phyloP scores from a whole-genome alignment of 805 yeast genomes.

The Limtongozyma cylindracea region DNA sequence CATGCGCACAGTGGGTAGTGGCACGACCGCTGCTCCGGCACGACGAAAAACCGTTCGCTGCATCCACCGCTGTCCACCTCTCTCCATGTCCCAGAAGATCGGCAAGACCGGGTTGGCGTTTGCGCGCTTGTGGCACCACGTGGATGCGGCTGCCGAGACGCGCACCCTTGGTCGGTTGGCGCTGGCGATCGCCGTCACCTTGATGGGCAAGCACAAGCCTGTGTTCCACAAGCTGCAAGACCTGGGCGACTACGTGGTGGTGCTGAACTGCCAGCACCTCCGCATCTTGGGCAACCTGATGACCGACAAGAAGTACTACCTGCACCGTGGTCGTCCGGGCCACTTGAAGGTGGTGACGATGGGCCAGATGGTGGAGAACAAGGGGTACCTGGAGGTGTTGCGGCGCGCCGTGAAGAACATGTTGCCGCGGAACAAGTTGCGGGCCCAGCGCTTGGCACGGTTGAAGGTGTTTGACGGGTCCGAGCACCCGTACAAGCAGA shows the following conservation, averaged over 20 bases:
- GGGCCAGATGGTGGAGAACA: slow-evolving; percentile 47
- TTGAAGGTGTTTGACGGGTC: slow-evolving; percentile 74
- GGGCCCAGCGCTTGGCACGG: slow-evolving; percentile 60
- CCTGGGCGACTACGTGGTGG: slow-evolving; percentile 92
- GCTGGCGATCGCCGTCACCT: slow-evolving; percentile 58
- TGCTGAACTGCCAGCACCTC: slow-evolving; percentile 68
- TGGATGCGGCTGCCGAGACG: slow-evolving; percentile 63
- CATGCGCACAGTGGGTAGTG: no score
- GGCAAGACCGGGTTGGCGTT: slow-evolving; percentile 45
- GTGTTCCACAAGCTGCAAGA: slow-evolving; percentile 48
- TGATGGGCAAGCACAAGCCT: slow-evolving; percentile 97
- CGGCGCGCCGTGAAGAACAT: slow-evolving; percentile 81
- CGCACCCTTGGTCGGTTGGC: slow-evolving; percentile 89
- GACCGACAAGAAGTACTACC: slow-evolving; percentile 61
- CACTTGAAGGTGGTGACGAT: slow-evolving; percentile 62
- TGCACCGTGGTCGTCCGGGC: slow-evolving; percentile 82
- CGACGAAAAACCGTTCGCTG: no score
- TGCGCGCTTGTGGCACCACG: slow-evolving; percentile 87
- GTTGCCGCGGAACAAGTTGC: slow-evolving; percentile 79
- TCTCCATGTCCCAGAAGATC: slow-evolving; percentile 17
- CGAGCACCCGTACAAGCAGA: slow-evolving; percentile 65
- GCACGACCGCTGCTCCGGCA: no score
- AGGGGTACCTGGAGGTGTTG: slow-evolving; percentile 75
- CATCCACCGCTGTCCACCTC: no score
- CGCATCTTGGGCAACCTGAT: slow-evolving; percentile 73